Conservation (phyloP, 805 yeast genomes). For the Tetrapisispora iriomotensis region DNA sequence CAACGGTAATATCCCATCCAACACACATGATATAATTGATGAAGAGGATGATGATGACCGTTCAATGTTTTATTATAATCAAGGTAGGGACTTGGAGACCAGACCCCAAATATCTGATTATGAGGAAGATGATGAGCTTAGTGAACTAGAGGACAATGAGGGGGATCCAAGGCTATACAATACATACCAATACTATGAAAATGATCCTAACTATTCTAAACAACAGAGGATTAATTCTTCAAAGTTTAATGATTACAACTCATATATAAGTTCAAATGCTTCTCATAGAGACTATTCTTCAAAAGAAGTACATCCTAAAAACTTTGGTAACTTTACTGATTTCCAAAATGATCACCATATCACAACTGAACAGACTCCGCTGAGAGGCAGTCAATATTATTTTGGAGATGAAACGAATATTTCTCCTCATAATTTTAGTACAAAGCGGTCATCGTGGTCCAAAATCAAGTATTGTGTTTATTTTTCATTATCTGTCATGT, state of each 20-base stretch:
- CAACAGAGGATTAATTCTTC: not conserved
- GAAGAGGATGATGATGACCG: slow-evolving; percentile 20
- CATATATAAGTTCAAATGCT: not conserved
- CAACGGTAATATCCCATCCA: slow-evolving; percentile 3
- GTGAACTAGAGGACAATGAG: slow-evolving; percentile 4
- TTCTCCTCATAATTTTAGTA: slow-evolving; percentile 42
- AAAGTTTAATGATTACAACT: not conserved
- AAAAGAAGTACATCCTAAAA: not conserved
- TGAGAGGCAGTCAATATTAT: slow-evolving; percentile 6
- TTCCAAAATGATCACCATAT: slow-evolving; percentile 2
- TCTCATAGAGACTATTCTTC: not conserved
- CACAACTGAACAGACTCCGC: slow-evolving; percentile 18
- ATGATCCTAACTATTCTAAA: not conserved
- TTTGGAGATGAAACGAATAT: slow-evolving; percentile 19
- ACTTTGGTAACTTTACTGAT: not conserved
- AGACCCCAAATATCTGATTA: slow-evolving; percentile 28
- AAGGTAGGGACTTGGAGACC: slow-evolving; percentile 23
- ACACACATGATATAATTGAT: not conserved
- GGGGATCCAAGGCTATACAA: slow-evolving; percentile 6
- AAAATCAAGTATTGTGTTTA: slow-evolving; percentile 29
- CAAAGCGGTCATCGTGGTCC: slow-evolving; percentile 25
- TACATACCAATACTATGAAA: slow-evolving; percentile 2
- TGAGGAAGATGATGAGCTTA: slow-evolving; percentile 16
- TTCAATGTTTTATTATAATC: slow-evolving; percentile 29
- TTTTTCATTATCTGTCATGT: slow-evolving; percentile 30